These are phyloP conservation scores for Wickerhamomyces sp. DNA, from an alignment of 1,139 yeast genomes.

Conservation along the genomic window DNA sequence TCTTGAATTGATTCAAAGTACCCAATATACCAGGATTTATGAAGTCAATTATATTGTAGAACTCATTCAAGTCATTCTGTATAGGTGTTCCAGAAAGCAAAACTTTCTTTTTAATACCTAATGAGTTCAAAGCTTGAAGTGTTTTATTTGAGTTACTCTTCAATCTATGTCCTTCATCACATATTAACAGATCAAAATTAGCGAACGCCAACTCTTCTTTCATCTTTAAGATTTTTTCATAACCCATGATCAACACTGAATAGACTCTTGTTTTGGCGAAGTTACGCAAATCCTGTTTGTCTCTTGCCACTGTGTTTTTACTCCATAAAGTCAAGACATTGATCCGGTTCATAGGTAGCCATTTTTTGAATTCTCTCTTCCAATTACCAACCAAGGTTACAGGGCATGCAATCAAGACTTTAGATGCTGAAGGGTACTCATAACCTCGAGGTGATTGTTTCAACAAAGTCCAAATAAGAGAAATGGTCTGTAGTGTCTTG, in stretches of 20 bases:
- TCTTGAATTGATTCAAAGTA: conserved; percentile 55
- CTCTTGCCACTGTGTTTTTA: conserved; percentile 42
- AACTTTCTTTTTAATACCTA: conserved; percentile 54
- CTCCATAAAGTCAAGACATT: conserved; percentile 46
- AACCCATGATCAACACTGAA: conserved; percentile 81
- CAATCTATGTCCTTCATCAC: conserved; percentile 94
- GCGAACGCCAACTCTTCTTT: conserved; percentile 47
- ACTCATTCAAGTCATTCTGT: conserved; percentile 85
- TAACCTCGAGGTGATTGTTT: conserved; percentile 59
- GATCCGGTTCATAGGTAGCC: conserved; percentile 66
- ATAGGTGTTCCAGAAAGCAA: conserved; percentile 91
- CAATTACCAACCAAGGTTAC: conserved; percentile 86
- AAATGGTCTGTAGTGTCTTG: conserved; percentile 81
- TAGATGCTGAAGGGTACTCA: conserved; percentile 36
- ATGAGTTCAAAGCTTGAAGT: conserved; percentile 50
- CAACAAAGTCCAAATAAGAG: conserved; percentile 78
- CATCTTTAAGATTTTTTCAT: conserved; percentile 67
- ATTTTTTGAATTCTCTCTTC: conserved; percentile 82
- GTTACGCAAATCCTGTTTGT: conserved; percentile 50
- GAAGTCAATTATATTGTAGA: conserved; percentile 75
- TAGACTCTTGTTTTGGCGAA: conserved; percentile 71
- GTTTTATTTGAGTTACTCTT: conserved; percentile 70
- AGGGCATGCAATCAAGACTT: conserved; percentile 83
- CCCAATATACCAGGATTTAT: conserved; percentile 83
- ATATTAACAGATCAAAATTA: conserved; percentile 67